These are phyloP conservation scores for Solanum hybrid DNA, from an alignment of 305 asterid species.

Conservation along the genomic window DNA sequence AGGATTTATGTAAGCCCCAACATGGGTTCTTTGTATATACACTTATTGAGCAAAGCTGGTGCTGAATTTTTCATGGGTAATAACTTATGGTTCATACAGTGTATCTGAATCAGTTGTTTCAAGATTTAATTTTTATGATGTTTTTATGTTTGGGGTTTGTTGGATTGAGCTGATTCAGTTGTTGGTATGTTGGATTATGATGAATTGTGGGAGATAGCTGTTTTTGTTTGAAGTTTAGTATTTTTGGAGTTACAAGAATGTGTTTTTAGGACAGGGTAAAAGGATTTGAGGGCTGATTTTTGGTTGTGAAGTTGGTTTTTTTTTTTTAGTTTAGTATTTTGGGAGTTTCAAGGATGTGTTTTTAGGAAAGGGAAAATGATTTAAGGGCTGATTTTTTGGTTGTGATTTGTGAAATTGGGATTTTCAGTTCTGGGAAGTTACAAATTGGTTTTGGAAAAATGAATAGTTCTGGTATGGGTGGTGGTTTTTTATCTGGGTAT, in stretches of 20 bases:
- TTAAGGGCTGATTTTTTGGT: background rate
- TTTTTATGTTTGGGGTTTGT: background rate
- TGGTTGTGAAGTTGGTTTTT: background rate
- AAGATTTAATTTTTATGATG: background rate
- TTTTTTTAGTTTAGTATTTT: background rate
- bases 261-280: background rate
- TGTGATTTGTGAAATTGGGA: background rate
- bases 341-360: background rate
- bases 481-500: slow-evolving; percentile 20
- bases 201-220: background rate
- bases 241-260: background rate
- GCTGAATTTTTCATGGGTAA: background rate
- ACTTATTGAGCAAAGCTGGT: background rate
- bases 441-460: background rate
- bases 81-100: background rate
- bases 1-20: background rate
- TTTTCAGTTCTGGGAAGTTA: background rate
- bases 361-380: background rate
- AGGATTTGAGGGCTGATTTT: background rate
- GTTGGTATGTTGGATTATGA: background rate
- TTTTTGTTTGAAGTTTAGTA: background rate
- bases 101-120: background rate
- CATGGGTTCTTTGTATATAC: background rate
- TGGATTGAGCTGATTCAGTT: background rate
- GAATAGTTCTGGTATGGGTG: slow-evolving; percentile 12